phyloP scores from a whole-genome alignment of 139 green algal genomes.

The Nannochloris sp. region DNA sequence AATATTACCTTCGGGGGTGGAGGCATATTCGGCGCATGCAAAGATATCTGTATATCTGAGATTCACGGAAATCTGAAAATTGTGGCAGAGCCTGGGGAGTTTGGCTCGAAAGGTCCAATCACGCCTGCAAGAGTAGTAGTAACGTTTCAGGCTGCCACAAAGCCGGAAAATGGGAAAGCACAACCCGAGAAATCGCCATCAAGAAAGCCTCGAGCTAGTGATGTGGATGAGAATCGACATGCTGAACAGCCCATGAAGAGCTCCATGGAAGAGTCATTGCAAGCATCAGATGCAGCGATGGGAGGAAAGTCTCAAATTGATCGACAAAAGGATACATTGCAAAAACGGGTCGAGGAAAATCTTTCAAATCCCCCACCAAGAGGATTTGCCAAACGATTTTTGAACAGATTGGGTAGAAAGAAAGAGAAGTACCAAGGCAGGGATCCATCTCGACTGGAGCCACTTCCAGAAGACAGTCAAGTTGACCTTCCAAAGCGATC shows the following conservation, averaged over 20 bases:
- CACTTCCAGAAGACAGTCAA: constrained; percentile 6
- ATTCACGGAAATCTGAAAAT: constrained; percentile 41
- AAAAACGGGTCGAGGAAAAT: not conserved
- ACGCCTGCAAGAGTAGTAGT: not conserved
- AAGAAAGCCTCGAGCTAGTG: not conserved
- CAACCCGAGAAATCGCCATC: not conserved
- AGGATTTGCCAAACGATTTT: constrained; percentile 32
- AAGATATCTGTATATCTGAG: constrained; percentile 60
- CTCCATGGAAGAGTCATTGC: too few species aligned
- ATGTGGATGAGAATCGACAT: too few species aligned
- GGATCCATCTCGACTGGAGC: constrained; percentile 9
- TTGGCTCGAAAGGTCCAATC: constrained; percentile 3
- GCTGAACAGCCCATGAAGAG: too few species aligned
- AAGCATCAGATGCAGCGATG: not conserved
- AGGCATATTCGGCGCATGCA: constrained; percentile 58
- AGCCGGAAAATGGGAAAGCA: constrained; percentile 3
- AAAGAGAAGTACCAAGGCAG: constrained; percentile 37
- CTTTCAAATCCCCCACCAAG: constrained; percentile 8
- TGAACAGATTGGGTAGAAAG: constrained; percentile 34
- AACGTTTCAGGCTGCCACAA: not conserved
- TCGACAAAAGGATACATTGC: not conserved
- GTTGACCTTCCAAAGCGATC: constrained; percentile 8
- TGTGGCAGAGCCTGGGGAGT: constrained; percentile 7
- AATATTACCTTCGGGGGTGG: constrained; percentile 54
- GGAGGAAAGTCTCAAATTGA: not conserved